Evolutionary conservation across 257 asterid species (phyloP).

Genomic region (Ilex aquifolium): DNA sequence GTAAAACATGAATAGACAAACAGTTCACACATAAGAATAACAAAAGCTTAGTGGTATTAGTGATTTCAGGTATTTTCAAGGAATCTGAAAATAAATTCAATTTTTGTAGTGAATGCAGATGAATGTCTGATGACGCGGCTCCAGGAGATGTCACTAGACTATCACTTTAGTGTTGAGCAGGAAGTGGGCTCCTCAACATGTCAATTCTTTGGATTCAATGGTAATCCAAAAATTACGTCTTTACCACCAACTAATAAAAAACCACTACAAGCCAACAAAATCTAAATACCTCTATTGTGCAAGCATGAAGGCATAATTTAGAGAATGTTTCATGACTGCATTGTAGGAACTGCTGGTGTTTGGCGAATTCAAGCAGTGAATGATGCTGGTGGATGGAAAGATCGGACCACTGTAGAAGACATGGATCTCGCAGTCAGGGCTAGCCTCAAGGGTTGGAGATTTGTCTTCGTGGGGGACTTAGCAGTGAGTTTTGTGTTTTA

Average conservation of each 20-base stretch:
- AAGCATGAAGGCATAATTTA: no score
- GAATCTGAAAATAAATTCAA: constrained; percentile 7
- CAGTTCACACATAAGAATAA: background rate
- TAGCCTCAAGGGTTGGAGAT: constrained; percentile 77
- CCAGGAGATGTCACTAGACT: constrained; percentile 68
- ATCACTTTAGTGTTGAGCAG: constrained; percentile 69
- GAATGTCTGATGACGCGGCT: constrained; percentile 76
- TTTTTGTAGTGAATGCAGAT: constrained; percentile 56
- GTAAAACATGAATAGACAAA: background rate
- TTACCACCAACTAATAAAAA: constrained; percentile 3
- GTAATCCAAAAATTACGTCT: constrained; percentile 22
- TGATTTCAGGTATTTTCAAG: background rate
- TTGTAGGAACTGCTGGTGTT: constrained; percentile 68
- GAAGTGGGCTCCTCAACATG: constrained; percentile 79
- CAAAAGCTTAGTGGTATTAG: background rate
- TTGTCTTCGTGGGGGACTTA: constrained; percentile 56
- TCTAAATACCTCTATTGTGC: background rate
- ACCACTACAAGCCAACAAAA: background rate
- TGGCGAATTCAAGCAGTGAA: constrained; percentile 58
- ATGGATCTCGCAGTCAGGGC: constrained; percentile 87
- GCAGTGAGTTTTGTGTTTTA: constrained; percentile 33
- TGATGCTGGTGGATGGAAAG: constrained; percentile 86
- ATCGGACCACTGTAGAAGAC: constrained; percentile 78
- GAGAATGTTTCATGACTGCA: constrained; percentile 2
- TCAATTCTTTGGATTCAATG: constrained; percentile 67